Conservation (phyloP, 331 rosid species). For the Acacia pycnantha region DNA sequence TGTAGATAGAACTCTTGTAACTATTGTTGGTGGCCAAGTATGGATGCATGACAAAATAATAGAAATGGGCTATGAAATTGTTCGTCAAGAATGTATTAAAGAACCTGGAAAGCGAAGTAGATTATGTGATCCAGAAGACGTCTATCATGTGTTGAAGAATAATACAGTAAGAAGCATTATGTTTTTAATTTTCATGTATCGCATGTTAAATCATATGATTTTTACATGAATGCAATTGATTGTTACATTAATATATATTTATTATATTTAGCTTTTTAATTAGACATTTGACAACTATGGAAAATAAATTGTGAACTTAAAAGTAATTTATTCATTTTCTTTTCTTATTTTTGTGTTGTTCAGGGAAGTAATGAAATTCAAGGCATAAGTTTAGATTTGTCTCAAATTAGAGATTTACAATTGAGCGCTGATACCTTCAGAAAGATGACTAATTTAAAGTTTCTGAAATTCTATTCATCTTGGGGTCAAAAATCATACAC, state of each 20-base stretch:
- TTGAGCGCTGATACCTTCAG: too few species aligned
- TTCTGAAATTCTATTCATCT: too few species aligned
- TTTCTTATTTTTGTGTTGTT: too few species aligned
- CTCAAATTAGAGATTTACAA: too few species aligned
- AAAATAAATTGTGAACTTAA: too few species aligned
- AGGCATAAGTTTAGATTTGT: too few species aligned
- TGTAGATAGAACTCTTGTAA: constrained; percentile 24
- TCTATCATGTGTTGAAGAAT: not conserved
- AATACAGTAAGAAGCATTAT: not conserved
- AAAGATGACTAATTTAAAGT: too few species aligned
- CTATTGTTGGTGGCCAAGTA: not conserved
- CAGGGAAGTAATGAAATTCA: too few species aligned
- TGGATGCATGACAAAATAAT: constrained; percentile 28
- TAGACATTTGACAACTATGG: too few species aligned
- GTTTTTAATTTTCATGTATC: not conserved
- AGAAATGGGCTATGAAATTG: constrained; percentile 33
- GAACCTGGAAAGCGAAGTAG: constrained; percentile 18
- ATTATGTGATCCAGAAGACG: constrained; percentile 18
- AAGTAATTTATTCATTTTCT: too few species aligned
- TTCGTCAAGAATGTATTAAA: not conserved
- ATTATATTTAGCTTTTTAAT: too few species aligned
- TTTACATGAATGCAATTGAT: not conserved
- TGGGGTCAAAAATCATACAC: too few species aligned
- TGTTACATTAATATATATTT: not conserved
- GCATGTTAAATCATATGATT: not conserved